Base-by-base conservation (phyloP, 129 eudicot genomes). In the Sambucus nigra region DNA sequence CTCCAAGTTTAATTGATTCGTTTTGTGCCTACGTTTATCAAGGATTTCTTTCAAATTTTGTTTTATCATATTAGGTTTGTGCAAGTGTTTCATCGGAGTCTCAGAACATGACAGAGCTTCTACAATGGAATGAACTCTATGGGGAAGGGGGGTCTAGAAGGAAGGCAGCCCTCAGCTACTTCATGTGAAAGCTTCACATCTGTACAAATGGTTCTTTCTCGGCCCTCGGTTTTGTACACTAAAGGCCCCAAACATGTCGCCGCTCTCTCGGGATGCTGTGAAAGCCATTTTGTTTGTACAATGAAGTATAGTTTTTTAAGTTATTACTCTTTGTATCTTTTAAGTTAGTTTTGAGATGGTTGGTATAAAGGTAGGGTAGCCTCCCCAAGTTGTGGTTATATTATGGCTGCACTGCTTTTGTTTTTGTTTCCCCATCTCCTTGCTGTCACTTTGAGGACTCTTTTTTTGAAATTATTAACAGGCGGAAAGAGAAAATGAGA, bases 131-230 rank as follows among this genome's bases (percentile, higher is more conserved):
- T 32, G 96, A 83, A 39, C 78, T 80, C 9, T 88, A 88, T 53
- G 96, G 96, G 1, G 96, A 88, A 49, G 96, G 96, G 38, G 96
- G 96, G 18, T 88, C 94, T 0, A 72, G 96, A 65, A 80, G 65
- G 76, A 80, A 73, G 73, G 77, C 67, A 61, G 55, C 89, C 40
- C 80, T 83, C 5, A 88, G 94, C 67, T 88, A 88, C 65, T 88
- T 83, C 76, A 80, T 83, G 89, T 88, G 77, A 83, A 14, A 25
- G 47, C 9, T 66, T 55, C 57, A 29, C 55, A 4, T 33, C 40
- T 40, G 68, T 69, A 44, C 53, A 56, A 44, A 55, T 26, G 42
- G 60, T 60, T 60, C 21, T 12, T 22, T 51, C 39, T 31, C 45
- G 27, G 27, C 33, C 51, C 40, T 63, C 45, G 2, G 38, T 28